Evolutionary conservation across 2,329 filamentous ascomycete genomes (phyloP).

Genomic region (Epichloe brachyelytri): DNA sequence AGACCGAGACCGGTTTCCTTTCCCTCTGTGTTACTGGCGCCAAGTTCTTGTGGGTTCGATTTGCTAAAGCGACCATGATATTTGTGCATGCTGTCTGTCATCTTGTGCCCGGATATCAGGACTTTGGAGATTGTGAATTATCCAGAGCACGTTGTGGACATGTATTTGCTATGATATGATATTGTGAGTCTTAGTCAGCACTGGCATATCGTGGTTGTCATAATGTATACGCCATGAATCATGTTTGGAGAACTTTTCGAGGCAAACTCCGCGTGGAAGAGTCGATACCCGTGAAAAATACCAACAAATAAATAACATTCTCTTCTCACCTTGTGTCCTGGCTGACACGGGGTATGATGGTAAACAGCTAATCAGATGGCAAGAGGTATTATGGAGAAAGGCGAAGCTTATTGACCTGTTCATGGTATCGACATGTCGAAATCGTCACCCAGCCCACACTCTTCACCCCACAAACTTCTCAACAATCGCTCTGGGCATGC

Average conservation of each 20-base stretch:
- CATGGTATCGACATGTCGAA: not conserved
- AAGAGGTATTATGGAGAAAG: conserved; percentile 32
- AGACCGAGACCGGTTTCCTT: too few species aligned
- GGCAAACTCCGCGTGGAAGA: conserved; percentile 12
- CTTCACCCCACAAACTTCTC: conserved; percentile 37
- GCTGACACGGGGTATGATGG: conserved; percentile 33
- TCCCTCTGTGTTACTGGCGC: too few species aligned
- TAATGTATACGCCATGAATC: not conserved
- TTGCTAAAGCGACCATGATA: too few species aligned
- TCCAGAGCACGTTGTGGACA: not conserved
- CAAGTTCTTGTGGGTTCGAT: too few species aligned
- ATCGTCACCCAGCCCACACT: not conserved
- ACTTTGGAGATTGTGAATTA: not conserved
- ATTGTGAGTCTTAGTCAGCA: not conserved
- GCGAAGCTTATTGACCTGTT: not conserved
- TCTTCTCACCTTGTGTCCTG: conserved; percentile 64
- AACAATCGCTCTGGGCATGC: conserved; percentile 58
- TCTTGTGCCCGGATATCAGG: not conserved
- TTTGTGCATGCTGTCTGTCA: not conserved
- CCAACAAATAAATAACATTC: conserved; percentile 21
- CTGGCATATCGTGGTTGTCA: not conserved
- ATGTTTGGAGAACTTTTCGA: conserved; percentile 16
- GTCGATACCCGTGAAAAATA: conserved; percentile 17
- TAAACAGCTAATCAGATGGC: conserved; percentile 58
- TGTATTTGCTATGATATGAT: not conserved